phyloP scores from a whole-genome alignment of 306 rosid species.

The Oemleria cerasiformis region DNA sequence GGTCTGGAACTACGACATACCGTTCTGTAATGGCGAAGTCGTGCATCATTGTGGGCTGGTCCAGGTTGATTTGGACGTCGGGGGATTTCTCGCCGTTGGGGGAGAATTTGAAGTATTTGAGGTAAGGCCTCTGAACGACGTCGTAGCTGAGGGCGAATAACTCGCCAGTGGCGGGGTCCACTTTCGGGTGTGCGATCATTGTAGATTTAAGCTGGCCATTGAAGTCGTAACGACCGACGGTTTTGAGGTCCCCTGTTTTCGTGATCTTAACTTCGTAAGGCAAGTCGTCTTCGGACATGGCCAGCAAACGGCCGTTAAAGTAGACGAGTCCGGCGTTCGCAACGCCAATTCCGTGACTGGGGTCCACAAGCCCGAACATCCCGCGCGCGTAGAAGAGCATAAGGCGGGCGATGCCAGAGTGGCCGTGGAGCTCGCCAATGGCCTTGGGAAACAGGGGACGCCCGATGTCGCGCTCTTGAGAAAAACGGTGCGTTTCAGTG shows the following conservation, averaged over 20 bases:
- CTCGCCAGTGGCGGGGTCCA: constrained; percentile 67
- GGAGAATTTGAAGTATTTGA: constrained; percentile 67
- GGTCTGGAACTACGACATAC: constrained; percentile 80
- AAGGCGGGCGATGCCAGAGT: constrained; percentile 84
- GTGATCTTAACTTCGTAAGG: constrained; percentile 72
- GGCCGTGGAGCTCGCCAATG: constrained; percentile 96
- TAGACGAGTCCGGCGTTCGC: constrained; percentile 95
- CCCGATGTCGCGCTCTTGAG: constrained; percentile 66
- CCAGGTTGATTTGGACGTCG: constrained; percentile 62
- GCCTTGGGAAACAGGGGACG: constrained; percentile 85
- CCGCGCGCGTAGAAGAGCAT: constrained; percentile 72
- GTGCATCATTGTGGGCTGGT: constrained; percentile 85
- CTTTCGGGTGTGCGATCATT: constrained; percentile 92
- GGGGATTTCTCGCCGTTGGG: constrained; percentile 59
- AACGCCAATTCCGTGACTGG: constrained; percentile 71
- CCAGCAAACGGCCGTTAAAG: constrained; percentile 63
- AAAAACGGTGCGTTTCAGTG: constrained; percentile 72
- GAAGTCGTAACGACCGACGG: constrained; percentile 71
- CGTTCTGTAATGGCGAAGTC: constrained; percentile 83
- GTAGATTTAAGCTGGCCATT: constrained; percentile 52
- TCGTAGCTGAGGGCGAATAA: constrained; percentile 64
- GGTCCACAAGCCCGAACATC: constrained; percentile 59
- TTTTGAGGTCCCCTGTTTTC: constrained; percentile 62
- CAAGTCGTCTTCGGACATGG: constrained; percentile 79
- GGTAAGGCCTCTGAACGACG: constrained; percentile 73